A percentile compares a stretch with the other conserved stretches of the same genome.
These are phyloP conservation scores for Talinum fruticosum DNA, from an alignment of 148 eudicot species.

Conservation along the genomic window DNA sequence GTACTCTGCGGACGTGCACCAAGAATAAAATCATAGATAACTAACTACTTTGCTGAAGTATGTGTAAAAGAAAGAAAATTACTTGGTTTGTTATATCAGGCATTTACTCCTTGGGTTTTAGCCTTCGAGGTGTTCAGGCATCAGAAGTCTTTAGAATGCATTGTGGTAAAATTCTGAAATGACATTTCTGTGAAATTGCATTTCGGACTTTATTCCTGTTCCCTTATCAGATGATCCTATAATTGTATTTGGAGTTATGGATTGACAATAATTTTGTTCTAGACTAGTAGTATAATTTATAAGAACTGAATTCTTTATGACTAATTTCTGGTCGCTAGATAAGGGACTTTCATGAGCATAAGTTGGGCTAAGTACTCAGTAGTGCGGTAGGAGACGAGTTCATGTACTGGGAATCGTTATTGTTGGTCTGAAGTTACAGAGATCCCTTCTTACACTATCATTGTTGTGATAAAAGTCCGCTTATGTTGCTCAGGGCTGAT, in stretches of 20 bases:
- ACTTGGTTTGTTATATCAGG: too few relatives aligned
- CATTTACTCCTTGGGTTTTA: constrained; percentile 92
- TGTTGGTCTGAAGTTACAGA: constrained; percentile 67
- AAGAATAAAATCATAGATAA: too few relatives aligned
- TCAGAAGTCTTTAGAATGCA: constrained; percentile 65
- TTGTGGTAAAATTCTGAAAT: constrained; percentile 62
- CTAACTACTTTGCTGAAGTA: too few relatives aligned
- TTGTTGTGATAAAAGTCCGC: constrained; percentile 81
- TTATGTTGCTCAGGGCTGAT: constrained; percentile 88
- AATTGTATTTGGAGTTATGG: constrained; percentile 2
- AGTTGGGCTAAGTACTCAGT: background rate
- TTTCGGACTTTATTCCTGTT: background rate
- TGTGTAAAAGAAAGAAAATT: too few relatives aligned
- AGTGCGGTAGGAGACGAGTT: constrained; percentile 14
- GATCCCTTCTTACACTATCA: constrained; percentile 71
- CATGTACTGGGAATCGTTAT: constrained; percentile 80
- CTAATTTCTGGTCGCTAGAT: too few relatives aligned
- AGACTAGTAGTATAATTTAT: too few relatives aligned
- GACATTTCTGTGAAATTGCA: background rate
- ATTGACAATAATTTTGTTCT: background rate
- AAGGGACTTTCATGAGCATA: too few relatives aligned
- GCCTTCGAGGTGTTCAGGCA: constrained; percentile 86
- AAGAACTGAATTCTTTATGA: too few relatives aligned
- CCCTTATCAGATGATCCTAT: constrained; percentile 2
- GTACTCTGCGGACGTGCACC: too few relatives aligned